A percentile compares a stretch with the other conserved stretches of the same genome.
Evolutionary conservation across 2,329 filamentous ascomycete genomes (phyloP).

Genomic region (Neurospora crassa): DNA sequence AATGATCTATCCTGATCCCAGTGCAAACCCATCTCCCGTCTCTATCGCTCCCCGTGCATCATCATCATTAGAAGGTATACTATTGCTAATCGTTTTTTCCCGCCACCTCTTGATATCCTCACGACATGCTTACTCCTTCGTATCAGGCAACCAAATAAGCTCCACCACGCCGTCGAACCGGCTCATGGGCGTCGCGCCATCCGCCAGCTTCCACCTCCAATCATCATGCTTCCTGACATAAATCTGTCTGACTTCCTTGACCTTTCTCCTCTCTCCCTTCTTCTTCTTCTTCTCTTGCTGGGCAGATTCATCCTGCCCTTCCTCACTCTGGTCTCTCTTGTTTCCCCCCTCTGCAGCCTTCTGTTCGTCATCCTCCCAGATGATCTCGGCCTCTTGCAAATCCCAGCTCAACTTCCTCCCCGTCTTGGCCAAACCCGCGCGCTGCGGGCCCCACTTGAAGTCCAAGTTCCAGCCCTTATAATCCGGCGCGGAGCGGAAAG

Average conservation of each 20-base stretch:
- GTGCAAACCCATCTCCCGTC: background rate
- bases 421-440: constrained; percentile 19
- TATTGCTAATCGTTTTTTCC: background rate
- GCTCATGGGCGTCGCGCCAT: constrained; percentile 36
- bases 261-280: background rate
- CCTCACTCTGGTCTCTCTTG: background rate
- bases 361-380: constrained; percentile 31
- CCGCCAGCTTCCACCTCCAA: constrained; percentile 39
- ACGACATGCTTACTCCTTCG: background rate
- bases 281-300: background rate
- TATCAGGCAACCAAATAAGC: constrained; percentile 42
- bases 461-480: constrained; percentile 26
- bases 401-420: constrained; percentile 31
- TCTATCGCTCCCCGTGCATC: background rate
- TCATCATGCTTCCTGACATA: constrained; percentile 45
- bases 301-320: background rate
- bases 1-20: background rate
- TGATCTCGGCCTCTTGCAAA: constrained; percentile 34
- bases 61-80: background rate
- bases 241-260: constrained; percentile 34
- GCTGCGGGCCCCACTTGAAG: constrained; percentile 23
- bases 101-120: background rate
- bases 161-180: constrained; percentile 46
- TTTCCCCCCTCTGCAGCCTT: background rate
- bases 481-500: constrained; percentile 21